Conservation (phyloP, 768 basidiomycete species). For the Tylopilus balloui region DNA sequence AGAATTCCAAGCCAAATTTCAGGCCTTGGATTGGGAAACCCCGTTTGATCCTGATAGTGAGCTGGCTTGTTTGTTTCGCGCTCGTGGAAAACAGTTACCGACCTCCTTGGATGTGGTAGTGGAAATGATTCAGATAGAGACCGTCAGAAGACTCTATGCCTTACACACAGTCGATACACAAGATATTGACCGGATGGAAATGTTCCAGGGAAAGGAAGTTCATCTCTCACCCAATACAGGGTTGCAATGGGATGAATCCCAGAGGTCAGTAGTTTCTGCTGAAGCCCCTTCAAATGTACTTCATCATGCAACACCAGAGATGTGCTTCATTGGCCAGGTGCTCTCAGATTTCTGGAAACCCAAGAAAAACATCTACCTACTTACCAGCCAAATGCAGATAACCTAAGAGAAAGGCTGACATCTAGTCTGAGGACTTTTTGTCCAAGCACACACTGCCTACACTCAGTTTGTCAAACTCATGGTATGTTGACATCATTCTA, state of each 20-base stretch:
- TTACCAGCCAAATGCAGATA: conserved; percentile 16
- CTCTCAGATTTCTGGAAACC: background rate
- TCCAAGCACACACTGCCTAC: conserved; percentile 42
- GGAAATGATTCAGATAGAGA: conserved; percentile 47
- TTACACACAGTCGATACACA: conserved; percentile 26
- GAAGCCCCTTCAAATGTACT: background rate
- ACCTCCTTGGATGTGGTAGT: conserved; percentile 26
- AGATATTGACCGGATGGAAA: conserved; percentile 35
- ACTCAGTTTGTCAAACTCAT: conserved; percentile 39
- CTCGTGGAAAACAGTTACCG: background rate
- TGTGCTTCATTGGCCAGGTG: conserved; percentile 36
- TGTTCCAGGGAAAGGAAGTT: conserved; percentile 24
- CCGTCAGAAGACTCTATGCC: conserved; percentile 36
- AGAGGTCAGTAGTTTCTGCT: conserved; percentile 33
- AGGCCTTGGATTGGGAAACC: conserved; percentile 33
- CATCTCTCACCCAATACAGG: conserved; percentile 30
- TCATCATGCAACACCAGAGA: conserved; percentile 30
- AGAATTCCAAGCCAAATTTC: conserved; percentile 29
- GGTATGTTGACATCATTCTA: conserved; percentile 14
- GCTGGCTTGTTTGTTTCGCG: conserved; percentile 14
- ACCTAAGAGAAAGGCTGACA: conserved; percentile 33
- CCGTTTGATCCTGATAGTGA: conserved; percentile 49
- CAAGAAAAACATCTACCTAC: background rate
- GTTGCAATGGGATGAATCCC: conserved; percentile 39
- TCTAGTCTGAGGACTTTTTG: conserved; percentile 39